Evolutionary conservation across 495 filamentous ascomycete genomes (phyloP).

Genomic region (Friedmanniomyces simplex): DNA sequence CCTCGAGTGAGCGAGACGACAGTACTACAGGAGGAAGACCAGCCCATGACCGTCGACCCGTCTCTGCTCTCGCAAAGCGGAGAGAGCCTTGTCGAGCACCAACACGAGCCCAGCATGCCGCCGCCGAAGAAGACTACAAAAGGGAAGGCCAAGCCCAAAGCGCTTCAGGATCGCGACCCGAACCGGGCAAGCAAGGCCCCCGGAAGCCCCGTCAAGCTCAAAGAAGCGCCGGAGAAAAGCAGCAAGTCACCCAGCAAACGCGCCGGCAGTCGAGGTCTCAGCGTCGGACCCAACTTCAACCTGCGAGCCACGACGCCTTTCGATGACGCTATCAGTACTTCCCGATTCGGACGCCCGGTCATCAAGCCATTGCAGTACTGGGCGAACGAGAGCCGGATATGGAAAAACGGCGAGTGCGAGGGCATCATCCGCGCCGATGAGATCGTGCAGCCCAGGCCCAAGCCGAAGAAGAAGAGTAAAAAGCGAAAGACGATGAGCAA

Average conservation of each 20-base stretch:
- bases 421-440: slow-evolving; percentile 67
- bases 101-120: neutral
- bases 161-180: neutral
- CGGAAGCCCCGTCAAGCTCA: slow-evolving; percentile 6
- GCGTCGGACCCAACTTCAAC: slow-evolving; percentile 45
- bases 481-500: slow-evolving; percentile 29
- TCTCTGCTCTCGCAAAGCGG: slow-evolving; percentile 4
- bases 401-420: slow-evolving; percentile 54
- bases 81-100: neutral
- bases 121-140: neutral
- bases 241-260: slow-evolving; percentile 3
- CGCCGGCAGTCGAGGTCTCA: slow-evolving; percentile 1
- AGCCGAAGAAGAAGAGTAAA: slow-evolving; percentile 25
- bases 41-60: slow-evolving; percentile 6
- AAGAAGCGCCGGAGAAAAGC: slow-evolving; percentile 7
- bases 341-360: slow-evolving; percentile 47
- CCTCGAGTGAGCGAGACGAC: neutral
- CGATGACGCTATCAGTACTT: slow-evolving; percentile 38
- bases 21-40: neutral
- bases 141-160: slow-evolving; percentile 7
- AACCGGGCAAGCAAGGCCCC: slow-evolving; percentile 1
- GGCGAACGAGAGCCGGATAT: slow-evolving; percentile 71
- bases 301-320: slow-evolving; percentile 57
- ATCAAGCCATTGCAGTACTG: slow-evolving; percentile 77
- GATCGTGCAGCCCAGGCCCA: slow-evolving; percentile 31